Evolutionary conservation across 2,329 filamentous ascomycete species (phyloP), one percentile per base, ranked within the genome.

Genomic region (Purpureocillium takamizusanense): DNA sequence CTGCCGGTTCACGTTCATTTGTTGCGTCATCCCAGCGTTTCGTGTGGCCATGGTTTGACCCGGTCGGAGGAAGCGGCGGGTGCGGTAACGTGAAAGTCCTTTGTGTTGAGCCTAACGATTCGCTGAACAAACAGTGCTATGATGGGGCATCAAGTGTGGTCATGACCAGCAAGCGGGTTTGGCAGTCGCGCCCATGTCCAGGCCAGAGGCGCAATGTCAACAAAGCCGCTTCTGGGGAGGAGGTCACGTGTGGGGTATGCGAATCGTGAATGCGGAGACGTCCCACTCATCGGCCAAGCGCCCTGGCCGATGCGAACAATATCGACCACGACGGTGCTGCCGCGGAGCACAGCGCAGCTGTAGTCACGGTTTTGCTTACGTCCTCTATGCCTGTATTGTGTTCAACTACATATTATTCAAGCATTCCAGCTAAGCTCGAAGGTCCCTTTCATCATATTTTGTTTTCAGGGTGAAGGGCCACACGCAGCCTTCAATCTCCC

Each of bases 1-100:
- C 38, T 62, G 59, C 13, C 64, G 52, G 21, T 55, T 47, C 34
- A 57, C 36, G 39, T 48, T 42, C 34, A n/a, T n/a, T n/a, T n/a
- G n/a, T n/a, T 59, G 54, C 41, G 56, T 49, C n/a, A 50, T 48
- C 33, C 48, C 51, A 12, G 55, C 38, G 13, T 55, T 60, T 21
- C 53, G 53, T 10, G 57, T 51, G 12, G 57, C 50, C 57, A 61
- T 54, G 4, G 21, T 18, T 31, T 14, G n/a, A 4, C 12, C 8
- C 14, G n/a, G 18, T n/a, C 7, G 15, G 17, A 14, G 4, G 21
- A 5, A 25, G 10, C 21, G 10, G 21, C 10, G 21, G 10, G 10
- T 25, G 21, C 21, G 10, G 21, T 25, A 5, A 6, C 10, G 21
- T n/a, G n/a, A n/a, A n/a, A n/a, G n/a, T n/a, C n/a, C n/a, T n/a